Evolutionary conservation across 1,139 yeast species (phyloP).

Genomic region (Saccharomycopsis crataegensis): DNA sequence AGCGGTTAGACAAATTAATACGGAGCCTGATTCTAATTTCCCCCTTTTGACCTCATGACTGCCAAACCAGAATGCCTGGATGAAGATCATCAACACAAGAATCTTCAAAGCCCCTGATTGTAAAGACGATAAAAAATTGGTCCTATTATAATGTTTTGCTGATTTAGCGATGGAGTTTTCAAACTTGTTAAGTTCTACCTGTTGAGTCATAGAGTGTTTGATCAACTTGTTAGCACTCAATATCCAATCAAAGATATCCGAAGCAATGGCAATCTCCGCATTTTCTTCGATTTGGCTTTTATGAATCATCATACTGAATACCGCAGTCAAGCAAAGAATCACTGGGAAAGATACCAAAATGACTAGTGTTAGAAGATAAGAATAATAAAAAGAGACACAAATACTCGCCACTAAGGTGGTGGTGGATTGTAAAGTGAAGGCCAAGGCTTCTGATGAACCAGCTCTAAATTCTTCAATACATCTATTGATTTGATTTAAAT

Average conservation of each 20-base stretch:
- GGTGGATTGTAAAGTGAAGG: slow-evolving; percentile 44
- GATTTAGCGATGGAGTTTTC: slow-evolving; percentile 34
- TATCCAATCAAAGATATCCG: slow-evolving; percentile 66
- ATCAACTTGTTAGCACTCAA: slow-evolving; percentile 53
- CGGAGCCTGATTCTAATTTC: slow-evolving; percentile 47
- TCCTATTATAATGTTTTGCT: slow-evolving; percentile 39
- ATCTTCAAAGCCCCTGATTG: slow-evolving; percentile 55
- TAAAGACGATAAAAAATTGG: slow-evolving; percentile 43
- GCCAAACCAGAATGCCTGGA: slow-evolving; percentile 92
- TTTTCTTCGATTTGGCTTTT: slow-evolving; percentile 53
- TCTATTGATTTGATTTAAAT: slow-evolving; percentile 57
- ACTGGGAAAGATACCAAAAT: slow-evolving; percentile 68
- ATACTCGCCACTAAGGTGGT: slow-evolving; percentile 50
- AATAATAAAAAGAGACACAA: slow-evolving; percentile 61
- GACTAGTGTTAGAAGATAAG: slow-evolving; percentile 80
- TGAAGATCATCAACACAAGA: slow-evolving; percentile 64
- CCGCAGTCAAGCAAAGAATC: slow-evolving; percentile 41
- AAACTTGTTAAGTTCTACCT: slow-evolving; percentile 43
- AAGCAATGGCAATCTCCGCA: slow-evolving; percentile 42
- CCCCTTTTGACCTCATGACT: slow-evolving; percentile 50
- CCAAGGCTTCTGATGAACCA: slow-evolving; percentile 64
- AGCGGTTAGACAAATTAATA: slow-evolving; percentile 77
- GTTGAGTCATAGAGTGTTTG: slow-evolving; percentile 53
- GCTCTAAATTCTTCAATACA: slow-evolving; percentile 72
- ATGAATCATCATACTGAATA: slow-evolving; percentile 47